These are phyloP conservation scores for Xerocomellus dryophilus DNA, from an alignment of 768 basidiomycete species.

Conservation along the genomic window DNA sequence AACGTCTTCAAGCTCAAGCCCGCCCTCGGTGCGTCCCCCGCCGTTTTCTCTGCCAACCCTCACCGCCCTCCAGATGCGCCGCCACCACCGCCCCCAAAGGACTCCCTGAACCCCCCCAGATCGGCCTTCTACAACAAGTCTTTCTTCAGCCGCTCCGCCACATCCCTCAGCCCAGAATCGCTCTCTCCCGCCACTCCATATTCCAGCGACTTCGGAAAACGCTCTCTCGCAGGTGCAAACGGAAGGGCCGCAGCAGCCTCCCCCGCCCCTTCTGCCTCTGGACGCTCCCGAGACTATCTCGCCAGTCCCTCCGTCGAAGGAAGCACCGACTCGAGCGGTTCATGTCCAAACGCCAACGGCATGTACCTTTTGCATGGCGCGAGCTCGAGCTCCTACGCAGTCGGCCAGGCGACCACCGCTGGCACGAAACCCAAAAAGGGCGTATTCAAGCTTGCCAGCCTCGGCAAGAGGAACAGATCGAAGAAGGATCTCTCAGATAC, in stretches of 20 bases:
- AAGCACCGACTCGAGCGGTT: constrained; percentile 27
- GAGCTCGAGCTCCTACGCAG: constrained; percentile 13
- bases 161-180: constrained; percentile 37
- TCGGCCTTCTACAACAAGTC: constrained; percentile 28
- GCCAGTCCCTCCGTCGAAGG: constrained; percentile 22
- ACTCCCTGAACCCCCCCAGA: constrained; percentile 26
- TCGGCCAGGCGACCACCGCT: constrained; percentile 5
- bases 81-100: constrained; percentile 62
- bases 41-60: too few species aligned
- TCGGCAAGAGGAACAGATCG: constrained; percentile 35
- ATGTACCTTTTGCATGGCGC: constrained; percentile 18
- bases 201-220: constrained; percentile 5
- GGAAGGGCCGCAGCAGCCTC: constrained; percentile 11
- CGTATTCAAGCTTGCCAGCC: constrained; percentile 36
- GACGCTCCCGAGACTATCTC: constrained; percentile 15
- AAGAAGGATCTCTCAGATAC: constrained; percentile 29
- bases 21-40: too few species aligned
- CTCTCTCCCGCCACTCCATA: constrained; percentile 15
- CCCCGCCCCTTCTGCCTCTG: constrained; percentile 19
- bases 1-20: constrained; percentile 41
- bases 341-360: constrained; percentile 7
- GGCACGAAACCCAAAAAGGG: constrained; percentile 32
- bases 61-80: constrained; percentile 8
- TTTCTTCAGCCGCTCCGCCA: constrained; percentile 42
- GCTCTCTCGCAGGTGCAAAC: too few species aligned